Evolutionary conservation across 345 rosid genomes (phyloP).

Genomic region (Salix viminalis): DNA sequence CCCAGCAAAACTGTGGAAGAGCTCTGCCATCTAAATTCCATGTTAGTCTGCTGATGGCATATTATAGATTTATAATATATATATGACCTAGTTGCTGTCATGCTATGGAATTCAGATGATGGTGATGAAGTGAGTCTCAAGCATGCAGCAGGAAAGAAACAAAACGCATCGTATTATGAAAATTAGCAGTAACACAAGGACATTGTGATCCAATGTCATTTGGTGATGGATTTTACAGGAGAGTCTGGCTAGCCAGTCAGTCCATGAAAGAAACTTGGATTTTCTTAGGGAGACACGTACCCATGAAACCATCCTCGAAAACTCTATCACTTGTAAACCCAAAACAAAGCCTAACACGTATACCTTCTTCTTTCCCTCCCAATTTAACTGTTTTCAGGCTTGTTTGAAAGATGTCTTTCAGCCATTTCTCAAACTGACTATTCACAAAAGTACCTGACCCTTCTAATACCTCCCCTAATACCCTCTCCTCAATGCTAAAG

Average conservation of each 20-base stretch:
- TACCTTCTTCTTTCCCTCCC: constrained; percentile 41
- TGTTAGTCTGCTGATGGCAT: neutral
- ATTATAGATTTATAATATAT: neutral
- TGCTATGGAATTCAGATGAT: neutral
- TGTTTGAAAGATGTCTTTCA: constrained; percentile 60
- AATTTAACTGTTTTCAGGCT: constrained; percentile 37
- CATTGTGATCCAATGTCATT: constrained; percentile 19
- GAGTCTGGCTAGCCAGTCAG: constrained; percentile 13
- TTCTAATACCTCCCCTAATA: constrained; percentile 44
- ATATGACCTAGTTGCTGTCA: neutral
- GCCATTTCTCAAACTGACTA: constrained; percentile 67
- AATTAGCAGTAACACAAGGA: constrained; percentile 25
- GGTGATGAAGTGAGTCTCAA: neutral
- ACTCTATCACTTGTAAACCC: constrained; percentile 29
- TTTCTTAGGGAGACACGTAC: constrained; percentile 49
- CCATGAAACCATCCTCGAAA: constrained; percentile 42
- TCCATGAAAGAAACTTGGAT: constrained; percentile 41
- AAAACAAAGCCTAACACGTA: constrained; percentile 40
- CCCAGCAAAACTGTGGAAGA: neutral
- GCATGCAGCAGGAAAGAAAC: neutral
- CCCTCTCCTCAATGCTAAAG: constrained; percentile 49
- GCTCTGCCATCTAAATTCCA: neutral
- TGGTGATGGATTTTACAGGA: constrained; percentile 29
- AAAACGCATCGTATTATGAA: constrained; percentile 29
- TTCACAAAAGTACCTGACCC: constrained; percentile 33